Conservation (phyloP, 805 yeast species). For the Starmerella floris region DNA sequence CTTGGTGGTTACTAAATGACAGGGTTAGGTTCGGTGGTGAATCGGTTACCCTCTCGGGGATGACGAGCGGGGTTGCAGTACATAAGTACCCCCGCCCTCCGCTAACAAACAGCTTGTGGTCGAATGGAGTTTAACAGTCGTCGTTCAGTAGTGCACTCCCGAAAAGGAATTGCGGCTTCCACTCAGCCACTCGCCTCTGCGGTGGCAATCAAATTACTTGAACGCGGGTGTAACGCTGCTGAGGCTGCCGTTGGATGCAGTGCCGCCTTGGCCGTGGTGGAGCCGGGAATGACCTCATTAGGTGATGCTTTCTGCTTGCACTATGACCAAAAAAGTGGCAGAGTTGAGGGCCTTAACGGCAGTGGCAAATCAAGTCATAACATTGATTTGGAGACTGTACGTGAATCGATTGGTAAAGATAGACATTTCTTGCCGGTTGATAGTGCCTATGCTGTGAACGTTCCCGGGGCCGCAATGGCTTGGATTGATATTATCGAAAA, state of each 20-base stretch:
- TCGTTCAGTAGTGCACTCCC: slow-evolving; percentile 61
- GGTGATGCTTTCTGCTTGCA: slow-evolving; percentile 44
- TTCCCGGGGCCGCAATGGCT: slow-evolving; percentile 71
- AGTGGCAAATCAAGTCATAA: slow-evolving; percentile 54
- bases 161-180: slow-evolving; percentile 59
- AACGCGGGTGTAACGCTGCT: slow-evolving; percentile 52
- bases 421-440: slow-evolving; percentile 36
- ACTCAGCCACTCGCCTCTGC: slow-evolving; percentile 67
- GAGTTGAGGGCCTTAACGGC: slow-evolving; percentile 59
- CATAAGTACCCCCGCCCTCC: too few species aligned
- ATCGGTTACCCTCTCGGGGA: too few species aligned
- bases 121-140: slow-evolving; percentile 27
- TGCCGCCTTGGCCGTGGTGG: slow-evolving; percentile 29
- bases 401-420: slow-evolving; percentile 30
- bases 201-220: slow-evolving; percentile 53
- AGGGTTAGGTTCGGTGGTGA: too few species aligned
- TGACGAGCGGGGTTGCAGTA: too few species aligned
- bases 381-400: slow-evolving; percentile 25
- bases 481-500: slow-evolving; percentile 56
- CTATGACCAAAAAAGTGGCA: slow-evolving; percentile 37
- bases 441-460: slow-evolving; percentile 50
- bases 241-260: slow-evolving; percentile 35
- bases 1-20: too few species aligned
- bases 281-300: slow-evolving; percentile 32
- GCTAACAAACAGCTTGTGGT: too few species aligned